Evolutionary conservation across 176 grass and related monocot genomes (phyloP).

Genomic region (Oryza meridionalis): DNA sequence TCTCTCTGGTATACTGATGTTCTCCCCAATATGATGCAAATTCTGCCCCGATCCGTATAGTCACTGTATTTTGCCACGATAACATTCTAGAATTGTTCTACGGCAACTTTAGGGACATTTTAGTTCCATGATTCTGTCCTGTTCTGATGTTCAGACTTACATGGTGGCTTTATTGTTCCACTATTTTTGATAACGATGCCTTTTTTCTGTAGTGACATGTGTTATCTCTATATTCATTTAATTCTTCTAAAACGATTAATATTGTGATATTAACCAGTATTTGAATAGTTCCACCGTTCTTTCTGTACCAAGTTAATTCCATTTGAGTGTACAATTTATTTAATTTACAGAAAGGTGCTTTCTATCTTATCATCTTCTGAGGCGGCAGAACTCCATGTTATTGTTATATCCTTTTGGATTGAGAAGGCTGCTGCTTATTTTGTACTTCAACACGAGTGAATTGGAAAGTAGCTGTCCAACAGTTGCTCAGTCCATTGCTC

Average conservation of each 20-base stretch:
- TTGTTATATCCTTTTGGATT: constrained; percentile 65
- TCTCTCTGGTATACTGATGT: constrained; percentile 7
- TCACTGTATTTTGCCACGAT: not conserved
- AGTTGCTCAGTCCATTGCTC: too few relatives aligned
- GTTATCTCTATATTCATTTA: constrained; percentile 3
- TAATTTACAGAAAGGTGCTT: constrained; percentile 57
- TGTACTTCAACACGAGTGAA: constrained; percentile 40
- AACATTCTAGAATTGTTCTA: not conserved
- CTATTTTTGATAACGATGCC: not conserved
- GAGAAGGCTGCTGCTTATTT: too few relatives aligned
- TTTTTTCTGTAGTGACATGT: not conserved
- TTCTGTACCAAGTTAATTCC: not conserved
- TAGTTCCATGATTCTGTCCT: constrained; percentile 15
- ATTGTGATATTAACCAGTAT: constrained; percentile 12
- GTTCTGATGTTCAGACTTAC: not conserved
- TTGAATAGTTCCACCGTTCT: not conserved
- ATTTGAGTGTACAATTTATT: constrained; percentile 24
- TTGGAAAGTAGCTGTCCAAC: constrained; percentile 65
- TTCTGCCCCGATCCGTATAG: not conserved
- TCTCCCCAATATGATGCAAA: constrained; percentile 19
- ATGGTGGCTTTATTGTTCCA: constrained; percentile 5
- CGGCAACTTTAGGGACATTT: constrained; percentile 3
- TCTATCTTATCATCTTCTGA: constrained; percentile 70
- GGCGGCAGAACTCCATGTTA: constrained; percentile 72
- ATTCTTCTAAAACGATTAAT: constrained; percentile 1